Evolutionary conservation across 768 basidiomycete genomes (phyloP).

Genomic region (Hygrophorus russula): DNA sequence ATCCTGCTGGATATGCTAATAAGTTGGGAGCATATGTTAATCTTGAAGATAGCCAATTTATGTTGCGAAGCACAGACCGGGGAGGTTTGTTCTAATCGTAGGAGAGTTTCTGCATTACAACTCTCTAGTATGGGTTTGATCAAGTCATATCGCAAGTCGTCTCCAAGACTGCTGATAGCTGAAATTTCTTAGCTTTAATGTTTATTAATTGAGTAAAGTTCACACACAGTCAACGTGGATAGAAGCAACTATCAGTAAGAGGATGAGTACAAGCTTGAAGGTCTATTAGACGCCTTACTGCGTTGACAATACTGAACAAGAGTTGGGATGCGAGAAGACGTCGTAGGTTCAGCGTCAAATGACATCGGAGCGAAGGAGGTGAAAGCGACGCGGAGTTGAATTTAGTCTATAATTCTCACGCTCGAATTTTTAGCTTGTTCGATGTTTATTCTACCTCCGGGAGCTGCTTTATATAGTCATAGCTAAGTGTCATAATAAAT

Average conservation of each 20-base stretch:
- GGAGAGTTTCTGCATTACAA: conserved; percentile 61
- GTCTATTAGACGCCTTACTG: conserved; percentile 30
- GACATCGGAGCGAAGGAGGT: conserved; percentile 16
- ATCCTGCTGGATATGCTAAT: conserved; percentile 40
- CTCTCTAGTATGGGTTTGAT: conserved; percentile 65
- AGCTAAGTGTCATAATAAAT: too few relatives aligned
- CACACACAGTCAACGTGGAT: conserved; percentile 51
- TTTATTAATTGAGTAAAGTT: neutral
- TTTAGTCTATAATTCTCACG: neutral
- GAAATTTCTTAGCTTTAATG: neutral
- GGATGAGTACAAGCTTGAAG: conserved; percentile 6
- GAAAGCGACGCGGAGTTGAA: neutral
- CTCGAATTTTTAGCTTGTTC: neutral
- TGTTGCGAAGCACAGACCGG: conserved; percentile 30
- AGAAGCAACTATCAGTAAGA: conserved; percentile 35
- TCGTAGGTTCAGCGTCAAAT: conserved; percentile 20
- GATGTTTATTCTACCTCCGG: too few relatives aligned
- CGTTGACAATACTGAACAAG: conserved; percentile 65
- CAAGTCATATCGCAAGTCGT: conserved; percentile 49
- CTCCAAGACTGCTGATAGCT: conserved; percentile 60
- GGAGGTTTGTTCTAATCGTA: conserved; percentile 55
- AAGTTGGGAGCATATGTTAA: neutral
- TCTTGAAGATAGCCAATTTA: neutral
- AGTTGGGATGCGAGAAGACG: conserved; percentile 38
- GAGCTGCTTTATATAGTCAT: too few relatives aligned